Base-by-base conservation (phyloP, 2,329 filamentous ascomycete genomes). In the Fusarium phyllophilum region DNA sequence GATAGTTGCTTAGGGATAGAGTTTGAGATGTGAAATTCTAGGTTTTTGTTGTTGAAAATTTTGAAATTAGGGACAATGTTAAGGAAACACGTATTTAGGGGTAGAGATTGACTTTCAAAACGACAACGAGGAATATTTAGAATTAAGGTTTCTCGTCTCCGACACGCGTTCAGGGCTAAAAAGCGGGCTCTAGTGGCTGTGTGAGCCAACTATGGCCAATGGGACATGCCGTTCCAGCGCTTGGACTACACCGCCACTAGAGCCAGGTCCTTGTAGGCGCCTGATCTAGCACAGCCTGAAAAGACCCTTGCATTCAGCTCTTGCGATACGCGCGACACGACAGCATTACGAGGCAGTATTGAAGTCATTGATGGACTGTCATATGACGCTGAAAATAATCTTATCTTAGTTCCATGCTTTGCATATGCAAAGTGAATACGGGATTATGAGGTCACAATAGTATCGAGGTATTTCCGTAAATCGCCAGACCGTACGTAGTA, bases 111-210 rank as follows among this genome's bases (percentile, higher is more conserved):
- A 24, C 26, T 31, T 33, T 29, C 41, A 18, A 59, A 59, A 48
- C 20, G 20, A 29, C 13, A 8, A 31, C 10, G 17, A 8, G 15
- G 14, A 36, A 39, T 34, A 63, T 63, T 68, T 68, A 55, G 62
- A 41, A 48, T 42, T 52, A 68, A 68, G 36, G 62, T 59, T 70
- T n/a, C 22, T 24, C n/a, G 31, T 34, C 48, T 13, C 44, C 5
- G 51, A 64, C 44, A 66, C 66, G 66, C 67, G 67, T 66, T 58
- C 45, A 34, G 45, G 41, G 46, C 22, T 31, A 44, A 66, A 39
- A 70, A 18, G 17, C 41, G 51, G 66, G 46, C 14, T 48, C 1
- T 11, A 48, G 59, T 67, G 67, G 66, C 59, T 70, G 51, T 66
- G 67, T 36, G 13, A 33, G 22, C 6, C 4, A 15, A 36, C 24